A percentile compares a stretch with the other conserved stretches of the same genome.
These are phyloP conservation scores for Aspergillus melleus DNA, from an alignment of 2,329 filamentous ascomycete species.

Conservation along the genomic window DNA sequence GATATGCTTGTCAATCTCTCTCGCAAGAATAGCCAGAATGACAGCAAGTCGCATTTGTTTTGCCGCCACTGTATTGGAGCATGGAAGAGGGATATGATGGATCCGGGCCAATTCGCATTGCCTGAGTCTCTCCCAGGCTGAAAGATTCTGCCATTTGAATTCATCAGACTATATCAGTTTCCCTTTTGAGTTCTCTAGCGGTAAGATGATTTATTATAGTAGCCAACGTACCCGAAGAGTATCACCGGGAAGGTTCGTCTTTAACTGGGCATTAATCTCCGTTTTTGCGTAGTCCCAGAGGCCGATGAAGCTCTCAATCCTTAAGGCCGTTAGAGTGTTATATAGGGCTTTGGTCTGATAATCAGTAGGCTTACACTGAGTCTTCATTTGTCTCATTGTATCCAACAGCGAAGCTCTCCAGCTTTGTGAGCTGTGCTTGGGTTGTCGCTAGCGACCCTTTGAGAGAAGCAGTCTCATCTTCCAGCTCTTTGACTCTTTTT, in stretches of 20 bases:
- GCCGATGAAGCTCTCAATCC: neutral
- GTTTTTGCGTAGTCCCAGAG: conserved; percentile 4
- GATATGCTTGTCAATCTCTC: conserved; percentile 29
- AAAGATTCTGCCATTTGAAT: conserved; percentile 2
- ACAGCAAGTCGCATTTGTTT: conserved; percentile 37
- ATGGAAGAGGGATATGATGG: conserved; percentile 27
- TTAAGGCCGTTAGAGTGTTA: neutral
- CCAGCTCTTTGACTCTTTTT: neutral
- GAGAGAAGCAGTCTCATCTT: neutral
- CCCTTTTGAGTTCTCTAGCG: neutral
- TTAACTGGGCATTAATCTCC: neutral
- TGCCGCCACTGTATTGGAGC: conserved; percentile 30
- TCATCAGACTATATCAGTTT: neutral
- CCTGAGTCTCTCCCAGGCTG: conserved; percentile 6
- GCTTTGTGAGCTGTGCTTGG: neutral
- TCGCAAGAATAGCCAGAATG: conserved; percentile 28
- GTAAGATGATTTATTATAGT: neutral
- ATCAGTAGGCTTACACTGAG: neutral
- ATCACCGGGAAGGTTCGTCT: neutral
- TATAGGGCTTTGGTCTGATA: neutral
- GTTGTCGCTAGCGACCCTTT: neutral
- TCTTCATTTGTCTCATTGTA: neutral
- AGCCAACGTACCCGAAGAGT: neutral
- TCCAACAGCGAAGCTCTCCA: neutral
- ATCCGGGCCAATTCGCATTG: neutral